A percentile compares a stretch with the other conserved stretches of the same genome.
These are phyloP conservation scores for Candida cerambycidarum DNA, from an alignment of 805 yeast species.

Conservation along the genomic window DNA sequence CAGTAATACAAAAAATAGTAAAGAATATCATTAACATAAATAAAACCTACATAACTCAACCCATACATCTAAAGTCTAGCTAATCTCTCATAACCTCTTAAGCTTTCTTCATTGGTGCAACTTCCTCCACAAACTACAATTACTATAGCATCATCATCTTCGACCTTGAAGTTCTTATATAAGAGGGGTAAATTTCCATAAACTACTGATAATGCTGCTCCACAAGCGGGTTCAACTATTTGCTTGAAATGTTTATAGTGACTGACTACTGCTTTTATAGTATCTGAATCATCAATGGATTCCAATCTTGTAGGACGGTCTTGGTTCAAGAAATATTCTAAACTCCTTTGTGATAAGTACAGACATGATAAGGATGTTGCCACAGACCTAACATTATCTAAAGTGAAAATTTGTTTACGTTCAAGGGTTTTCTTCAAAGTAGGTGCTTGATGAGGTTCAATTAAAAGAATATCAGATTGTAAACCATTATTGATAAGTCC, in stretches of 20 bases:
- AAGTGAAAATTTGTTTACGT: constrained; percentile 20
- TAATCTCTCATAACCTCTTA: constrained; percentile 12
- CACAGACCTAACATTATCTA: constrained; percentile 24
- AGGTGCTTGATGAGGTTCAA: constrained; percentile 32
- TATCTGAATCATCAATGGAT: constrained; percentile 28
- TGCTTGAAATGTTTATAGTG: constrained; percentile 20
- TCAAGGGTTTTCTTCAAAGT: constrained; percentile 24
- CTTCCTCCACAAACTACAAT: constrained; percentile 33
- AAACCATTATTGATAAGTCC: constrained; percentile 21
- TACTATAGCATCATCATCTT: constrained; percentile 25
- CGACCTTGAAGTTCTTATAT: constrained; percentile 15
- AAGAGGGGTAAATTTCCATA: constrained; percentile 18
- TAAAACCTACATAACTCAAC: too few species aligned
- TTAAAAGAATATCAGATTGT: constrained; percentile 21
- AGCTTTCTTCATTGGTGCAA: constrained; percentile 17
- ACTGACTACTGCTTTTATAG: constrained; percentile 23
- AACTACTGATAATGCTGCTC: constrained; percentile 28
- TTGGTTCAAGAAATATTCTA: constrained; percentile 19
- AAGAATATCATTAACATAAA: too few species aligned
- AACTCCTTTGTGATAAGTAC: constrained; percentile 22
- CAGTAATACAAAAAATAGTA: too few species aligned
- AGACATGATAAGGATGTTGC: constrained; percentile 33
- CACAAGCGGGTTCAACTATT: constrained; percentile 36
- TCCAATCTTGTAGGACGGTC: constrained; percentile 20
- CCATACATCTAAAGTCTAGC: not conserved